Evolutionary conservation across 306 rosid species (phyloP).

Genomic region (Gynostemma pentaphyllum): DNA sequence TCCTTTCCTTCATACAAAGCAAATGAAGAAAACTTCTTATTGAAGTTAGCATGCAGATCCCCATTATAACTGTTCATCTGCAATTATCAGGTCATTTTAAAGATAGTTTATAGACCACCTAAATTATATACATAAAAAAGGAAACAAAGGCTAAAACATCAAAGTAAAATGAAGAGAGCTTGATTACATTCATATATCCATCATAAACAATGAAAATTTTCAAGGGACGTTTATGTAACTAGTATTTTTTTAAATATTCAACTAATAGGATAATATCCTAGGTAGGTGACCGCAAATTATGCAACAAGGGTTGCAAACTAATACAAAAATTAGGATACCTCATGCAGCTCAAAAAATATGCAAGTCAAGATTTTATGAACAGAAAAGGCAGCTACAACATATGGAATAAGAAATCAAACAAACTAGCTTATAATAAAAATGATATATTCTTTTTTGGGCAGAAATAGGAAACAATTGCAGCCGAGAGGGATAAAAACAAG

Average conservation of each 20-base stretch:
- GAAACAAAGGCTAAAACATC: neutral
- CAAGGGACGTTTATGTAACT: neutral
- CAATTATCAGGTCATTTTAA: slow-evolving; percentile 5
- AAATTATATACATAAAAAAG: neutral
- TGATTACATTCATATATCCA: neutral
- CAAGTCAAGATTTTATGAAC: neutral
- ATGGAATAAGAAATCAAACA: neutral
- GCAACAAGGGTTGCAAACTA: neutral
- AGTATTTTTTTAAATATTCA: too few relatives aligned
- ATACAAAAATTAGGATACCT: neutral
- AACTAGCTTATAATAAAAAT: neutral
- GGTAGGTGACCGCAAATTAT: too few relatives aligned
- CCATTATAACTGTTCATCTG: slow-evolving; percentile 27
- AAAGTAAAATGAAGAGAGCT: neutral
- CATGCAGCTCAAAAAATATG: neutral
- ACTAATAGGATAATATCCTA: too few relatives aligned
- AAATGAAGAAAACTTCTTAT: slow-evolving; percentile 41
- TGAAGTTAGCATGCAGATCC: slow-evolving; percentile 38
- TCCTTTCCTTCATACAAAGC: slow-evolving; percentile 46
- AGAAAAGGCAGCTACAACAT: neutral
- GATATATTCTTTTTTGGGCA: neutral
- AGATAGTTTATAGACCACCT: neutral
- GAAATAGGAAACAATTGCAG: neutral
- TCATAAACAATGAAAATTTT: neutral
- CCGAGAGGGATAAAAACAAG: neutral